Evolutionary conservation across 148 eudicot genomes (phyloP).

Genomic region (Pouteria glomerata): DNA sequence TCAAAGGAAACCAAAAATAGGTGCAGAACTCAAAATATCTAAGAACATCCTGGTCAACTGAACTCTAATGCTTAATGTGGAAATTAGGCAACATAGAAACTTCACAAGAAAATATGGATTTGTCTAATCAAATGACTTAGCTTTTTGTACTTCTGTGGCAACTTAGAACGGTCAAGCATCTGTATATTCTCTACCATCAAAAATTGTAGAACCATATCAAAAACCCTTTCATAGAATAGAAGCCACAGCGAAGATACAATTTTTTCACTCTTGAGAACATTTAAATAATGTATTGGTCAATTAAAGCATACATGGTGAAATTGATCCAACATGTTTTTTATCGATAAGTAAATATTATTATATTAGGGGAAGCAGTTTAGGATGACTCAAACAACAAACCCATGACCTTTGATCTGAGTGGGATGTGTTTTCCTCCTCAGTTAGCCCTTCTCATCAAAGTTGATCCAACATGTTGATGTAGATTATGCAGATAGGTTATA

Average conservation of each 20-base stretch:
- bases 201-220: too few relatives aligned
- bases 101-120: too few relatives aligned
- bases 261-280: background rate
- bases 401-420: too few relatives aligned
- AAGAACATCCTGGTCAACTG: conserved; percentile 4
- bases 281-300: background rate
- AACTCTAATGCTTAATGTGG: background rate
- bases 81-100: background rate
- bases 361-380: too few relatives aligned
- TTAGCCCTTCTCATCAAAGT: background rate
- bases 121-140: too few relatives aligned
- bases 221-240: too few relatives aligned
- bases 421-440: too few relatives aligned
- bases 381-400: too few relatives aligned
- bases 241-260: background rate
- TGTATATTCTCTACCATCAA: background rate
- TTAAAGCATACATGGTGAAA: background rate
- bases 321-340: too few relatives aligned
- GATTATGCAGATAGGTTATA: background rate
- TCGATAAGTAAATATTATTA: too few relatives aligned
- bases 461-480: background rate
- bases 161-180: background rate
- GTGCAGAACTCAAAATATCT: background rate
- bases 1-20: background rate
- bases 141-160: too few relatives aligned